Evolutionary conservation across 2,329 filamentous ascomycete species (phyloP), one percentile per base, ranked within the genome.

Genomic region (Aspergillus ochraceus): DNA sequence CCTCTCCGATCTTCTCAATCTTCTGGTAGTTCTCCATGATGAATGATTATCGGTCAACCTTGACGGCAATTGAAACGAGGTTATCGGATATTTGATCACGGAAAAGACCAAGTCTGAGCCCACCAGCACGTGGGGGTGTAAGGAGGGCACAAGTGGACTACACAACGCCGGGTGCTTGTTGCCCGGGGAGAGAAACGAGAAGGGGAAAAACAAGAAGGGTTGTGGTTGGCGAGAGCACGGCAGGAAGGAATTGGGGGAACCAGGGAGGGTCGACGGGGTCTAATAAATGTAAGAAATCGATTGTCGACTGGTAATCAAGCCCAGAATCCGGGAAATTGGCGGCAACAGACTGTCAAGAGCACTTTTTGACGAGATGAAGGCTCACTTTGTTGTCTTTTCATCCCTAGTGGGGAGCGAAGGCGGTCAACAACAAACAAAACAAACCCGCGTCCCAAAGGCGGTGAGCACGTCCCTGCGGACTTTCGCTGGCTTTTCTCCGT

Each of bases 1-100:
- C 92, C 86, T 97, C 92, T 78, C 92, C 92, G 72, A 97, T 92
- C 84, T 97, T 97, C 82, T 97, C 92, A 72, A 97, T 86, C 81
- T 96, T 96, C 80, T 96, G 91, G 78, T 97, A 97, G 80, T 96
- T 96, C 79, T 97, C 92, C 92, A 97, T 96, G 67, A 36, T 53
- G 22, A 49, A 46, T 17, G 24, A 39, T 52, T 50, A 50, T 14
- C 17, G 14, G 42, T 47, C 10, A 6, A 1, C 20, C 17, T 47
- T 47, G 45, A 8, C 45, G 4, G 45, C 45, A 47, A 22, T 47
- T 47, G 9, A 4, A 20, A 22, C 45, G 45, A 20, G 9, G 10
- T 12, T 4, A 2, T 47, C 58, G 32, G 32, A 24, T 29, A 39
- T 8, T 58, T 39, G n/a, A n/a, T 17, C 57, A 24, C 32, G n/a